Conservation (phyloP, 2,329 filamentous ascomycete species). For the Thielaviopsis ethacetica region DNA sequence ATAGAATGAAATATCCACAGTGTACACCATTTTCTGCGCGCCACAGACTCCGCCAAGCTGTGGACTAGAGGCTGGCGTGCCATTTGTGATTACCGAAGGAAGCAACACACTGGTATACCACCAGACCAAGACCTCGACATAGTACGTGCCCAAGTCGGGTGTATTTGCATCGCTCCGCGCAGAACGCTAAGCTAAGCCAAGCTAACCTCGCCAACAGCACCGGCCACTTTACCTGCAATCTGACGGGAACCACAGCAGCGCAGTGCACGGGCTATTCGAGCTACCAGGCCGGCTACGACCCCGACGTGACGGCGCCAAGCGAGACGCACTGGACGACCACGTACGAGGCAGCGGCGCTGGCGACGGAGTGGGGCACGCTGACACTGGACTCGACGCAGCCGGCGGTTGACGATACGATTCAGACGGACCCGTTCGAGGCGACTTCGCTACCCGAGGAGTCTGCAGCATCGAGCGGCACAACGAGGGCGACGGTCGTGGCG, state of each 20-base stretch:
- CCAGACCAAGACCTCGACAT: slow-evolving; percentile 26
- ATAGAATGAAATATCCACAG: slow-evolving; percentile 25
- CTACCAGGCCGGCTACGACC: slow-evolving; percentile 22
- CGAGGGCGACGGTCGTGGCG: neutral
- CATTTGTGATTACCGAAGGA: slow-evolving; percentile 30
- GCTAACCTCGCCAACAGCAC: slow-evolving; percentile 19
- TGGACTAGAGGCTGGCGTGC: slow-evolving; percentile 28
- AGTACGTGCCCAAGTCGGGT: slow-evolving; percentile 19
- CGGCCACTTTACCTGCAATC: slow-evolving; percentile 26
- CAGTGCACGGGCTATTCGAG: slow-evolving; percentile 34
- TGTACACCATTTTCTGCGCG: slow-evolving; percentile 33
- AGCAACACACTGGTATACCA: slow-evolving; percentile 27
- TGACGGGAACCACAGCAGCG: slow-evolving; percentile 26
- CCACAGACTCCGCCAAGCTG: slow-evolving; percentile 25
- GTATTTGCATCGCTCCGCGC: too few species aligned
- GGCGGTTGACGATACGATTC: slow-evolving; percentile 17
- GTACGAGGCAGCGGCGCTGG: slow-evolving; percentile 24
- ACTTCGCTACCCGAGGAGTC: slow-evolving; percentile 15
- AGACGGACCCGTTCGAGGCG: slow-evolving; percentile 10
- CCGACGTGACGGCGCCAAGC: slow-evolving; percentile 21
- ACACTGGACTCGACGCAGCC: slow-evolving; percentile 24
- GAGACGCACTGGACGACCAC: slow-evolving; percentile 30
- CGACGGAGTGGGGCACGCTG: slow-evolving; percentile 25
- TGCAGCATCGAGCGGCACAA: neutral
- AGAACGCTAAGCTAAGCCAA: too few species aligned